Evolutionary conservation across 2,329 filamentous ascomycete species (phyloP).

Genomic region (Ophiosphaerella narmari): DNA sequence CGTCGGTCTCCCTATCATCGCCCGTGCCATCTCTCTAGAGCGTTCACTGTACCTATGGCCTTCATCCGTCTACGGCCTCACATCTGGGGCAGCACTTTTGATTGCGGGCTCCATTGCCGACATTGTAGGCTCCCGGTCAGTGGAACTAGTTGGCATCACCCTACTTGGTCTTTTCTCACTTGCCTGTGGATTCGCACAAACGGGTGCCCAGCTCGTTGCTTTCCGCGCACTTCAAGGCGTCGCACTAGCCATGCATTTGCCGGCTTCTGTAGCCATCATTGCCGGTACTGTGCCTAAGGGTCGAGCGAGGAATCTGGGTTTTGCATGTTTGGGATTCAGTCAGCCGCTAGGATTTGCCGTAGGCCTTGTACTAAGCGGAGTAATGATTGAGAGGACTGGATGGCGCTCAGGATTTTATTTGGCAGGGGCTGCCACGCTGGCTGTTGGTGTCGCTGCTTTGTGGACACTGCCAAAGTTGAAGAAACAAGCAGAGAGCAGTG

Average conservation of each 20-base stretch:
- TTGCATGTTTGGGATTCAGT: slow-evolving; percentile 51
- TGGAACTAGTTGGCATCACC: slow-evolving; percentile 52
- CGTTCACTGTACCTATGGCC: slow-evolving; percentile 43
- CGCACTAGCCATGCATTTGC: slow-evolving; percentile 54
- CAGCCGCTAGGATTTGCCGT: slow-evolving; percentile 57
- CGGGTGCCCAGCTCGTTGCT: slow-evolving; percentile 50
- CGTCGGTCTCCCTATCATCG: slow-evolving; percentile 51
- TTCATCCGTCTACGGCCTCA: slow-evolving; percentile 45
- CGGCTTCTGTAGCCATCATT: slow-evolving; percentile 54
- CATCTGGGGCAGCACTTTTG: slow-evolving; percentile 55
- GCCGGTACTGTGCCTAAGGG: slow-evolving; percentile 32
- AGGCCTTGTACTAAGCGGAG: slow-evolving; percentile 56
- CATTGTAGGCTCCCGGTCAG: slow-evolving; percentile 52
- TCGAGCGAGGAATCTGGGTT: slow-evolving; percentile 37
- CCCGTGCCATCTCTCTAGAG: slow-evolving; percentile 29
- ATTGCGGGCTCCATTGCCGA: slow-evolving; percentile 58
- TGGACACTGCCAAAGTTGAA: slow-evolving; percentile 30
- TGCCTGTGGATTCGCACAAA: slow-evolving; percentile 52
- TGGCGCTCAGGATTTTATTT: slow-evolving; percentile 58
- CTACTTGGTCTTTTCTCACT: slow-evolving; percentile 51
- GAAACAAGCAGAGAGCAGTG: slow-evolving; percentile 1
- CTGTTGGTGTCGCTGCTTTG: slow-evolving; percentile 42
- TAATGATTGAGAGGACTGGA: slow-evolving; percentile 53
- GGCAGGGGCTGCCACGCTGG: slow-evolving; percentile 31
- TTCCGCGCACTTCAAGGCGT: slow-evolving; percentile 55